Conservation (phyloP, 768 basidiomycete genomes). For the Mycena vulgaris region DNA sequence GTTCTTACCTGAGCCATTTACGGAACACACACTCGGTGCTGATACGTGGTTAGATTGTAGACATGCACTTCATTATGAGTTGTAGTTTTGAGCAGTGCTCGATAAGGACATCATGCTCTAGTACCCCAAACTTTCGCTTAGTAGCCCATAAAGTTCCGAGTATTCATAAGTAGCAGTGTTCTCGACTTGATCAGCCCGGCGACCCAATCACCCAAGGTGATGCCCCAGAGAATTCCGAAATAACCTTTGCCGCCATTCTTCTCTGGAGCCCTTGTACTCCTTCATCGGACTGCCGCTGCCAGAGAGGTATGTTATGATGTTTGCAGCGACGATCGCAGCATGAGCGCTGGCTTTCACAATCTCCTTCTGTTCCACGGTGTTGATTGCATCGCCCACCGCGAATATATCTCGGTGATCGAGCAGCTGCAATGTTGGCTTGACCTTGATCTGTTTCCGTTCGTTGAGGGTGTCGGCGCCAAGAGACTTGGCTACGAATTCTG, state of each 20-base stretch:
- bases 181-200: neutral
- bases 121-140: too few species aligned
- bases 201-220: neutral
- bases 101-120: too few species aligned
- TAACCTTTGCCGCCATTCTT: too few species aligned
- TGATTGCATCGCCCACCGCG: slow-evolving; percentile 71
- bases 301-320: slow-evolving; percentile 56
- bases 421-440: slow-evolving; percentile 68
- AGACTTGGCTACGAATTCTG: slow-evolving; percentile 62
- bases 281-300: slow-evolving; percentile 49
- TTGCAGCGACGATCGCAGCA: slow-evolving; percentile 58
- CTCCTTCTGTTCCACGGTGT: slow-evolving; percentile 70
- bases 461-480: slow-evolving; percentile 54
- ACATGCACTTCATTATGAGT: too few species aligned
- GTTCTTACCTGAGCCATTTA: too few species aligned
- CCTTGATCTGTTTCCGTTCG: slow-evolving; percentile 57
- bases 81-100: too few species aligned
- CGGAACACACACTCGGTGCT: too few species aligned
- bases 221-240: neutral
- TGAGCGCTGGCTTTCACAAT: slow-evolving; percentile 63
- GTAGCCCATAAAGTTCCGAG: neutral
- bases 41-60: too few species aligned
- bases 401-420: slow-evolving; percentile 63
- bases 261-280: slow-evolving; percentile 64
- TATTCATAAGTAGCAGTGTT: neutral